Conservation (phyloP, 2,329 filamentous ascomycete genomes). For the Trichoderma harzianum region DNA sequence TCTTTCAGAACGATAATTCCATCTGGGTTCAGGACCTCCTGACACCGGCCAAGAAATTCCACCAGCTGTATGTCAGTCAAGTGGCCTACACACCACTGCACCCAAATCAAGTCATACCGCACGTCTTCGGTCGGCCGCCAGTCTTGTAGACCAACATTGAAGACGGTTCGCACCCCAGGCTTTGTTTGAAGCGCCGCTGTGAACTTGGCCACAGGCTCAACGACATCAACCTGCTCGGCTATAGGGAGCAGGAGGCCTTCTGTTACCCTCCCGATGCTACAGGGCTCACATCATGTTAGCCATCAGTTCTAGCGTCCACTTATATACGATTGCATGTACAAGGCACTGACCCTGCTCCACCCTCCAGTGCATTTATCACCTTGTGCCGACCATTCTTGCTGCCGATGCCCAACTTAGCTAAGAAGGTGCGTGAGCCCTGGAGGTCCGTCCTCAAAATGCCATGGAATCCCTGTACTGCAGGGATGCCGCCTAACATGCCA, state of each 20-base stretch:
- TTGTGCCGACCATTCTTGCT: conserved; percentile 32
- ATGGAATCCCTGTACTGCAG: conserved; percentile 21
- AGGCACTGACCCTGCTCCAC: conserved; percentile 34
- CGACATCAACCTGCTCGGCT: conserved; percentile 70
- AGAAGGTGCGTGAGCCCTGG: conserved; percentile 64
- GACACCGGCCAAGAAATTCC: conserved; percentile 62
- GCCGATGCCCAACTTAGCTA: conserved; percentile 59
- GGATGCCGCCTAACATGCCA: conserved; percentile 72
- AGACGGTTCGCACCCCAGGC: conserved; percentile 60
- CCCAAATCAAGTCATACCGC: conserved; percentile 80
- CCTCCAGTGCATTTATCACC: conserved; percentile 33
- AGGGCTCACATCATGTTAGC: not conserved
- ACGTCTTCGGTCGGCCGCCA: conserved; percentile 52
- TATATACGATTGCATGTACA: too few relatives aligned
- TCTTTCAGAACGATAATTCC: conserved; percentile 52
- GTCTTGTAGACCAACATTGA: conserved; percentile 69
- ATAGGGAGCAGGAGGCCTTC: conserved; percentile 69
- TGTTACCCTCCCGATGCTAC: conserved; percentile 78
- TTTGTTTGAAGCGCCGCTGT: conserved; percentile 58
- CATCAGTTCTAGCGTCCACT: not conserved
- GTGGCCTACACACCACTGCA: conserved; percentile 86
- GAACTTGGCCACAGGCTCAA: conserved; percentile 84
- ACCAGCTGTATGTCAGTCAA: conserved; percentile 71
- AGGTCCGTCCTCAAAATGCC: conserved; percentile 51
- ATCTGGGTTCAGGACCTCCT: conserved; percentile 33